Percentiles rank a stretch among this genome's conserved stretches.
These are phyloP conservation scores for Torrubiellomyces zombiae DNA, from an alignment of 2,329 filamentous ascomycete genomes.

Conservation along the genomic window DNA sequence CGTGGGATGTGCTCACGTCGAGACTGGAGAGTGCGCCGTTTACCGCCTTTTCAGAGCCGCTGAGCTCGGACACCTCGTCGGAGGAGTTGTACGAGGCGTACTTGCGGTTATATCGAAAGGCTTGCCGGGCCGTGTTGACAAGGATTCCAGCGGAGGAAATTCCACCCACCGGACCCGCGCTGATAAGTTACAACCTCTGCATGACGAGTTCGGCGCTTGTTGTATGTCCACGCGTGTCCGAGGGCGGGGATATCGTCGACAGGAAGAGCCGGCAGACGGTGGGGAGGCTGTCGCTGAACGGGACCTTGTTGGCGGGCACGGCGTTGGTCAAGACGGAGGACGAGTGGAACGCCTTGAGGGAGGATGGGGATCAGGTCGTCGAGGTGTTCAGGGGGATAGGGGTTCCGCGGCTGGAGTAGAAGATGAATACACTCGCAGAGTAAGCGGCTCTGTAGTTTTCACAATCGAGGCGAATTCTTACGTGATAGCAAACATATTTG, in stretches of 20 bases:
- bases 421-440: too few species aligned
- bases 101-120: slow-evolving; percentile 28
- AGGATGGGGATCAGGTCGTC: slow-evolving; percentile 10
- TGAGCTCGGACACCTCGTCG: slow-evolving; percentile 16
- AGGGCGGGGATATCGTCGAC: slow-evolving; percentile 23
- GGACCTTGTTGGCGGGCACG: slow-evolving; percentile 46
- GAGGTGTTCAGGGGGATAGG: slow-evolving; percentile 13
- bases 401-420: slow-evolving; percentile 7
- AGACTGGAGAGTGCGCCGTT: slow-evolving; percentile 21
- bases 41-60: slow-evolving; percentile 22
- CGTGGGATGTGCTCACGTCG: slow-evolving; percentile 35
- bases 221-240: slow-evolving; percentile 35
- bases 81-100: slow-evolving; percentile 25
- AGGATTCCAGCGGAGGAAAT: slow-evolving; percentile 7
- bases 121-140: slow-evolving; percentile 20
- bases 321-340: slow-evolving; percentile 41
- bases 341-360: slow-evolving; percentile 38
- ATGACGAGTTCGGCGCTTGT: slow-evolving; percentile 37
- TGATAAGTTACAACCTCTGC: slow-evolving; percentile 48
- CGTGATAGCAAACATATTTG: too few species aligned
- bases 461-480: too few species aligned
- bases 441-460: too few species aligned
- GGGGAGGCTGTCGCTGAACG: slow-evolving; percentile 37
- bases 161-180: slow-evolving; percentile 22
- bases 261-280: slow-evolving; percentile 16